Base-by-base conservation (phyloP, 192 early-diverging fungal species). In the Jimgerdemannia lactiflua region DNA sequence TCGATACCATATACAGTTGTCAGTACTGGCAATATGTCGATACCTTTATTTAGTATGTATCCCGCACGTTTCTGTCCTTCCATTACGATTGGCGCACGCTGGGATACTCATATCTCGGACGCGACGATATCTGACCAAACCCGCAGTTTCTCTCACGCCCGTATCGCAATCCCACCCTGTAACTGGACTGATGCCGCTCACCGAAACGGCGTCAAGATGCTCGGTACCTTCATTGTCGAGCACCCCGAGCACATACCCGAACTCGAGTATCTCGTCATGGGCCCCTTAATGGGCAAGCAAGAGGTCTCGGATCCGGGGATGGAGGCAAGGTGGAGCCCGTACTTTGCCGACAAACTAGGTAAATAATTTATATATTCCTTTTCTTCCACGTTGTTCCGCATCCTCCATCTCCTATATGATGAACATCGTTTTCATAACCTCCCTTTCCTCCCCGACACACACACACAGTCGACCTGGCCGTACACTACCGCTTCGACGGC, bases 401-500 rank as follows among this genome's bases (percentile, higher is more conserved):
- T 29, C 29, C 29, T 29, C 29, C 29, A 29, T 29, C 29, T 29
- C 29, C 29, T 29, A 29, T 29, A 29, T 29, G 29, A 29, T 29
- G 29, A 29, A 29, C 29, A 29, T 29, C 29, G 29, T 29, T 29
- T 29, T 29, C 29, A 29, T 29, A 29, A 29, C 29, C 29, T 70
- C 49, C 65, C 59, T 65, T 10, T 20, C 9, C n/a, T 59, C 40
- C 42, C 39, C 54, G 71, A 67, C 43, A 65, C 69, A 19, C 29
- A 70, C 20, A 77, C 29, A 75, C 42, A 81, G 89, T 92, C 4
- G 83, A 83, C 9, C 67, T 92, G 43, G 89, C 91, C 6, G 71
- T 80, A 8, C 86, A 89, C 75, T 92, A 90, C 75, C 74, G 78
- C 59, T 92, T 92, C 83, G 91, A 92, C 79, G 91, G 91, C 2